Evolutionary conservation across 441 rosid species (phyloP).

Genomic region (Adansonia grandidieri): DNA sequence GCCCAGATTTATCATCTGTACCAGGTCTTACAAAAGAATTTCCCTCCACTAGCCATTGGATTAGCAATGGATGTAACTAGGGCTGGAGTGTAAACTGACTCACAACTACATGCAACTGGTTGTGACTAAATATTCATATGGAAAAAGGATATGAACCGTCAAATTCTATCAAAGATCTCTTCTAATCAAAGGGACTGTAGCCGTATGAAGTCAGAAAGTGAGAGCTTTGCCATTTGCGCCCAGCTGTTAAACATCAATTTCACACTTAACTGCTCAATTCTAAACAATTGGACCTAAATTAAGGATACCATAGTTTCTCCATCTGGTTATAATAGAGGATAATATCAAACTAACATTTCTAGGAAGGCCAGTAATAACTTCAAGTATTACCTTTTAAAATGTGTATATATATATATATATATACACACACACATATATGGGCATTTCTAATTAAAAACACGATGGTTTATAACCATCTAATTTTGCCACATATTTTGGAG

Average conservation of each 20-base stretch:
- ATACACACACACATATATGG: background rate
- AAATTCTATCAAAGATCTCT: background rate
- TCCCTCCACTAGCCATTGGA: background rate
- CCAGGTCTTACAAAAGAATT: background rate
- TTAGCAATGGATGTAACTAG: background rate
- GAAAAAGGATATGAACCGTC: background rate
- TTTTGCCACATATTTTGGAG: too few relatives aligned
- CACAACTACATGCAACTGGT: background rate
- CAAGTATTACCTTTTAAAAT: background rate
- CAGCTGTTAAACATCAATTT: background rate
- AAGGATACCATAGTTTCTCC: background rate
- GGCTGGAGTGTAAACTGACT: background rate
- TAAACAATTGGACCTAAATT: background rate
- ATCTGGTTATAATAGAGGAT: background rate
- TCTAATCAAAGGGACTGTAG: background rate
- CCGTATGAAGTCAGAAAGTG: background rate
- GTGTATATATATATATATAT: too few relatives aligned
- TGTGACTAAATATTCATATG: background rate
- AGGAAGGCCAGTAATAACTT: background rate
- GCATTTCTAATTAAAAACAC: background rate
- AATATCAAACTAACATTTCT: background rate
- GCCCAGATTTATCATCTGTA: background rate
- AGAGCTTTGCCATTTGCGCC: background rate
- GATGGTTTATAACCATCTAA: background rate
- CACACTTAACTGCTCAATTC: background rate